Conservation (phyloP, 2,329 filamentous ascomycete genomes). For the Bisporella sp. region DNA sequence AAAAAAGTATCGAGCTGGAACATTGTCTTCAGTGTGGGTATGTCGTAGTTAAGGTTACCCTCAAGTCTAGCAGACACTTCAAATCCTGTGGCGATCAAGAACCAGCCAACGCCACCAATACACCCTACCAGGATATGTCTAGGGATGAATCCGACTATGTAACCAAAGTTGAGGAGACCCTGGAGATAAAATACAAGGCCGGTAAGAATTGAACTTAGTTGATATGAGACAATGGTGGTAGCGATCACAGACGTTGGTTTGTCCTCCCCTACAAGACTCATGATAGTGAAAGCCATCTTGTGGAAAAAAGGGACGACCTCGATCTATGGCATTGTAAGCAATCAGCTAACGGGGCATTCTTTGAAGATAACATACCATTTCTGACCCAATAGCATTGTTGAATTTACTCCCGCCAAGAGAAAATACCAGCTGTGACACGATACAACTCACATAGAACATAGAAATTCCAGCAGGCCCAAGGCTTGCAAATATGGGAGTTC, state of each 20-base stretch:
- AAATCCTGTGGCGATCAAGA: constrained; percentile 83
- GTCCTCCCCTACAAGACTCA: constrained; percentile 68
- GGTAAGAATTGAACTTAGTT: constrained; percentile 83
- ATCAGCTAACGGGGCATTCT: constrained; percentile 8
- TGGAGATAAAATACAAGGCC: constrained; percentile 88
- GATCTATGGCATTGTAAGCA: constrained; percentile 47
- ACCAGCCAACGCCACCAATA: constrained; percentile 95
- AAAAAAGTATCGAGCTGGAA: constrained; percentile 66
- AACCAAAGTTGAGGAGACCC: constrained; percentile 80
- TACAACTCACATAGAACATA: constrained; percentile 98
- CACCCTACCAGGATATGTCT: constrained; percentile 94
- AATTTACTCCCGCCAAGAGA: constrained; percentile 82
- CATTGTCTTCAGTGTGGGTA: constrained; percentile 69
- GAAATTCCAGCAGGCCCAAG: constrained; percentile 92
- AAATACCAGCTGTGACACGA: constrained; percentile 86
- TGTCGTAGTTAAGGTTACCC: constrained; percentile 75
- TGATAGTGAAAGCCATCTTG: constrained; percentile 91
- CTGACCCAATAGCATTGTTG: constrained; percentile 84
- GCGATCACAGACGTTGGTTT: constrained; percentile 82
- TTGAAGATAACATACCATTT: constrained; percentile 55
- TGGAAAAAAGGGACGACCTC: constrained; percentile 99
- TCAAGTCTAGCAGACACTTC: constrained; percentile 88
- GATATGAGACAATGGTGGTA: constrained; percentile 88
- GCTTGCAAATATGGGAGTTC: constrained; percentile 75
- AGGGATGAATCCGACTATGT: constrained; percentile 93